Base-by-base conservation (phyloP, 257 asterid species). In the Anisodus tanguticus region DNA sequence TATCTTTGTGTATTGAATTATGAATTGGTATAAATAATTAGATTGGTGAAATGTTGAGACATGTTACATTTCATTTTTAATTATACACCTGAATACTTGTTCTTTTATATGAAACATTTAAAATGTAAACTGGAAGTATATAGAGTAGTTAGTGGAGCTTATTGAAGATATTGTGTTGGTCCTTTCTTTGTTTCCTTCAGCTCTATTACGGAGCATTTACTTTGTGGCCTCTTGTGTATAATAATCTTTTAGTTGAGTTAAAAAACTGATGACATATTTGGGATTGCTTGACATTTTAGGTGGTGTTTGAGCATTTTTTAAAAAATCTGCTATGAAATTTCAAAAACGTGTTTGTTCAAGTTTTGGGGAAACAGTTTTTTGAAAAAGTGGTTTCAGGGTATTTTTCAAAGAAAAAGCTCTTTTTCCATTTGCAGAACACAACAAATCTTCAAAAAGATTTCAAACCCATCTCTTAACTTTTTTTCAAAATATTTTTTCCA, bases 101-200 rank as follows among this genome's bases (percentile, higher is more conserved):
- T 74, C 11, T 74, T 72, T 22, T 74, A 7, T 51, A 74, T 35
- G 81, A 51, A 74, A 26, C 60, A 47, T 74, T 74, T 51, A 74
- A 22, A 49, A 74, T 49, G 45, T 74, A 11, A 51, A 51, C 81
- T 49, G 35, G 17, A n/a, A 4, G 62, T 74, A 35, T 74, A 53
- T 74, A 51, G 62, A 12, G 62, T 49, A 51, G 45, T 45, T 74
- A 49, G 9, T 74, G 57, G 81, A 22, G 8, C 49, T 22, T 22
- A 72, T 22, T 74, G 22, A 74, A 74, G 62, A 74, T 31, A 74
- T 22, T 70, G 35, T 74, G 22, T 19, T 74, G 81, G 81, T 51
- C 9, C 60, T 49, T 22, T 49, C 62, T 49, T 74, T 49, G 59
- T 53, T 74, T 49, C 62, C 81, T 74, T 74, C 81, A 22, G 81